Conservation (phyloP, 768 basidiomycete genomes). For the Candolleomyces aberdarensis region DNA sequence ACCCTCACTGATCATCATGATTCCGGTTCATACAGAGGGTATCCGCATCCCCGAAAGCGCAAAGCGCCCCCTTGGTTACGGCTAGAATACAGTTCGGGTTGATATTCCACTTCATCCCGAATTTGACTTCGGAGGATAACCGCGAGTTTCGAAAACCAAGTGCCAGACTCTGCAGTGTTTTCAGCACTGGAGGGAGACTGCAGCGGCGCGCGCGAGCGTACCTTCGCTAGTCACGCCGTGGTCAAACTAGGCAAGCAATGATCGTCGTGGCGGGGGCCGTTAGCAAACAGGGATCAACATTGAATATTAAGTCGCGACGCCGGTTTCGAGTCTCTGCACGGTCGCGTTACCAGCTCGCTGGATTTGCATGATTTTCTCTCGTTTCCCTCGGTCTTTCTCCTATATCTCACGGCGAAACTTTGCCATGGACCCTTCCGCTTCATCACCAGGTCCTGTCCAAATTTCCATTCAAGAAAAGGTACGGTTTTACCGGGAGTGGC, state of each 20-base stretch:
- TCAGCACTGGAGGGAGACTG: no score
- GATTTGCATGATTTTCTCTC: background rate
- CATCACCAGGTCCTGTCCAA: slow-evolving; percentile 50
- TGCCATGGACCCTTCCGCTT: slow-evolving; percentile 4
- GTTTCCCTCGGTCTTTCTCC: background rate
- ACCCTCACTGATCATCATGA: background rate
- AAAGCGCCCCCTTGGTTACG: background rate
- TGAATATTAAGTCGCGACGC: background rate
- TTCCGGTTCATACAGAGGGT: background rate
- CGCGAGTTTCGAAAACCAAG: no score
- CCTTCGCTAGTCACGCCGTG: background rate
- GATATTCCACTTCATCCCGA: no score
- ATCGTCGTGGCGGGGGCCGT: background rate
- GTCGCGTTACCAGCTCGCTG: background rate
- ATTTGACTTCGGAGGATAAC: no score
- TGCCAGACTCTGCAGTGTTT: no score
- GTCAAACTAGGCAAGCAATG: background rate
- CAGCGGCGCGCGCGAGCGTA: no score
- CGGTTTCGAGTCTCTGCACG: background rate
- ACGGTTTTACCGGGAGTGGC: slow-evolving; percentile 11
- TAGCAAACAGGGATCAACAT: slow-evolving; percentile 2
- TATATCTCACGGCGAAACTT: slow-evolving; percentile 6
- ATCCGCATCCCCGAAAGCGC: background rate
- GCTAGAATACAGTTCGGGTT: background rate
- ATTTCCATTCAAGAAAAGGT: slow-evolving; percentile 62